Conservation (phyloP, 495 filamentous ascomycete genomes). For the Aspergillus saccharolyticus region DNA sequence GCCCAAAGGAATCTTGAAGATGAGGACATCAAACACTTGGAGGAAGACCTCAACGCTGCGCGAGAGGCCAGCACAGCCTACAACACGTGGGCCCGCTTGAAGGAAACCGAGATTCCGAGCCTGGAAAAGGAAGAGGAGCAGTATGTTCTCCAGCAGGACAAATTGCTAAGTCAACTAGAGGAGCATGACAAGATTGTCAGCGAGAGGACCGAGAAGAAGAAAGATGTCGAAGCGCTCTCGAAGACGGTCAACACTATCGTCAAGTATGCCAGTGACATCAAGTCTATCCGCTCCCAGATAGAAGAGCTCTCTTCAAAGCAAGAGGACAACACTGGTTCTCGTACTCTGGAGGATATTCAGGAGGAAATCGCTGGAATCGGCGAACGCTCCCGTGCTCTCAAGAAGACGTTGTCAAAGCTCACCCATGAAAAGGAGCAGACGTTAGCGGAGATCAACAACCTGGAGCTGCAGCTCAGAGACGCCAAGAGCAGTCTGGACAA, state of each 20-base stretch:
- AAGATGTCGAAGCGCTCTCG: constrained; percentile 68
- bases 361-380: constrained; percentile 61
- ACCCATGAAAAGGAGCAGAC: constrained; percentile 64
- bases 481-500: constrained; percentile 62
- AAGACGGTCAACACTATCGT: constrained; percentile 73
- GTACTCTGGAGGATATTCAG: constrained; percentile 78
- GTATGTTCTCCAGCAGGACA: constrained; percentile 49
- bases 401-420: constrained; percentile 57
- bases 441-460: constrained; percentile 56
- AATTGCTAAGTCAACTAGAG: constrained; percentile 62
- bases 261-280: constrained; percentile 65
- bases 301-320: constrained; percentile 66
- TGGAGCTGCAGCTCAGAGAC: constrained; percentile 70
- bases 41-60: constrained; percentile 52
- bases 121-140: constrained; percentile 57
- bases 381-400: constrained; percentile 61
- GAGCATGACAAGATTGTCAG: constrained; percentile 65
- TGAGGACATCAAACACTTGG: constrained; percentile 45
- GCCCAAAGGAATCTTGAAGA: constrained; percentile 48
- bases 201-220: constrained; percentile 57
- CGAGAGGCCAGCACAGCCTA: constrained; percentile 59
- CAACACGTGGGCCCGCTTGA: constrained; percentile 67
- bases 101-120: constrained; percentile 63
- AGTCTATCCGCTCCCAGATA: constrained; percentile 63
- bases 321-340: constrained; percentile 54